A percentile compares a stretch with the other conserved stretches of the same genome.
Conservation (phyloP, 352 stramenopile species). For the Pythium dissimile region DNA sequence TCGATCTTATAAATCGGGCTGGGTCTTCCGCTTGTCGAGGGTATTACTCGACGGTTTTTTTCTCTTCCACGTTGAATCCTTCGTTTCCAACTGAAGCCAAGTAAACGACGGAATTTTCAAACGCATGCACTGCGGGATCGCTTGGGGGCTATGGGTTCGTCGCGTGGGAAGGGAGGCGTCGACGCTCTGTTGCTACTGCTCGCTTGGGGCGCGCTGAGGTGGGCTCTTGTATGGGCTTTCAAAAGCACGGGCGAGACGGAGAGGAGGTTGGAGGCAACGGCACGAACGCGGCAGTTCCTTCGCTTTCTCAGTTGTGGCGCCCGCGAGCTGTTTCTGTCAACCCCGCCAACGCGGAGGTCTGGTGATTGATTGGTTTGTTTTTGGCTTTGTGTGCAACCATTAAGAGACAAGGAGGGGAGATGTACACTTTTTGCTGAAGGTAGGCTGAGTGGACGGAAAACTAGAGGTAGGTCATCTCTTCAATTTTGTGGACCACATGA, state of each 20-base stretch:
- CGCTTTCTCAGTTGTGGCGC: conserved; percentile 1
- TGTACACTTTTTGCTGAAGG: not conserved
- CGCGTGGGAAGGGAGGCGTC: not conserved
- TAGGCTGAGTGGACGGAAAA: not conserved
- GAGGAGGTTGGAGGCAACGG: not conserved
- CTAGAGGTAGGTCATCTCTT: conserved; percentile 14
- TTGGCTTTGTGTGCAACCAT: conserved; percentile 4
- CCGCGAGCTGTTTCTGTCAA: conserved; percentile 2
- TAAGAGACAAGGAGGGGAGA: conserved; percentile 3
- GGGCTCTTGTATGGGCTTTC: not conserved
- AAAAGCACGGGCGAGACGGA: not conserved
- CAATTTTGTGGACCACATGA: conserved; percentile 12
- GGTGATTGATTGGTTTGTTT: conserved; percentile 30
- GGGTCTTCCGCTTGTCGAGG: conserved; percentile 27
- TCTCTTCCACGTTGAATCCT: conserved; percentile 72
- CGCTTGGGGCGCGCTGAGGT: not conserved
- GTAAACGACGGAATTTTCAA: conserved; percentile 70
- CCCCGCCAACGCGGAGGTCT: conserved; percentile 11
- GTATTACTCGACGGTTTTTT: conserved; percentile 45
- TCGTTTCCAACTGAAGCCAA: conserved; percentile 66
- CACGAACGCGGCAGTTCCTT: not conserved
- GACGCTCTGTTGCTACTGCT: not conserved
- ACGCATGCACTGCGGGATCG: conserved; percentile 77
- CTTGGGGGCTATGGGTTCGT: conserved; percentile 10
- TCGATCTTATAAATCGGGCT: conserved; percentile 30